These are phyloP conservation scores for Lithocarpus polystachyus DNA, from an alignment of 306 rosid genomes.

Conservation along the genomic window DNA sequence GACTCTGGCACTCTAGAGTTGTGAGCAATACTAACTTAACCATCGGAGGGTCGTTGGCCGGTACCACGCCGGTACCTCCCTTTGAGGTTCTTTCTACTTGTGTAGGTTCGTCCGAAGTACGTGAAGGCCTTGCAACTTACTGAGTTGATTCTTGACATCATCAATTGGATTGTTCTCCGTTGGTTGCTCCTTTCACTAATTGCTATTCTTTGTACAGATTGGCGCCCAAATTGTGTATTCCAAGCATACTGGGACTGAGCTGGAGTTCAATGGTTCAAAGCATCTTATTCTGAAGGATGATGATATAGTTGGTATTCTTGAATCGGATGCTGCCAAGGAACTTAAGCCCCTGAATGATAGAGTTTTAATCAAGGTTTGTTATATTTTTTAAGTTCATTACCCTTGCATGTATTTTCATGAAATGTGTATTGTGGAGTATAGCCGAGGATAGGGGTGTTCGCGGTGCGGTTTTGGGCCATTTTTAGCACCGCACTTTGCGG, in stretches of 20 bases:
- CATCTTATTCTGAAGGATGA: conserved; percentile 91
- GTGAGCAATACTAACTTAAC: no score
- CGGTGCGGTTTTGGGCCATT: no score
- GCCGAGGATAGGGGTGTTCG: not conserved
- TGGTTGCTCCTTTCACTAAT: not conserved
- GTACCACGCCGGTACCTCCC: no score
- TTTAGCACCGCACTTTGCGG: no score
- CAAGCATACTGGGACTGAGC: conserved; percentile 85
- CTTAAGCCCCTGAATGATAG: conserved; percentile 88
- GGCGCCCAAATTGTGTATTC: conserved; percentile 86
- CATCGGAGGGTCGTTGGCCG: no score
- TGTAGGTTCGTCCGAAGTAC: no score
- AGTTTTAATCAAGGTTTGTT: conserved; percentile 77
- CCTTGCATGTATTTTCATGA: not conserved
- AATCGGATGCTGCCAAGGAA: conserved; percentile 84
- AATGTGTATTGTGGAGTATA: not conserved
- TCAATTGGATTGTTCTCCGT: no score
- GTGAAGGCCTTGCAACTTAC: no score
- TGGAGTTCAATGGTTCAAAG: conserved; percentile 83
- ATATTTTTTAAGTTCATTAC: not conserved
- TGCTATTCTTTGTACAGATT: conserved; percentile 38
- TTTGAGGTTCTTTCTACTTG: no score
- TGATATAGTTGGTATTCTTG: conserved; percentile 86
- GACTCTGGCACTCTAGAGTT: no score
- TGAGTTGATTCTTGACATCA: no score